These are phyloP conservation scores for Yarrowia sp. DNA, from an alignment of 805 yeast genomes.

Conservation along the genomic window DNA sequence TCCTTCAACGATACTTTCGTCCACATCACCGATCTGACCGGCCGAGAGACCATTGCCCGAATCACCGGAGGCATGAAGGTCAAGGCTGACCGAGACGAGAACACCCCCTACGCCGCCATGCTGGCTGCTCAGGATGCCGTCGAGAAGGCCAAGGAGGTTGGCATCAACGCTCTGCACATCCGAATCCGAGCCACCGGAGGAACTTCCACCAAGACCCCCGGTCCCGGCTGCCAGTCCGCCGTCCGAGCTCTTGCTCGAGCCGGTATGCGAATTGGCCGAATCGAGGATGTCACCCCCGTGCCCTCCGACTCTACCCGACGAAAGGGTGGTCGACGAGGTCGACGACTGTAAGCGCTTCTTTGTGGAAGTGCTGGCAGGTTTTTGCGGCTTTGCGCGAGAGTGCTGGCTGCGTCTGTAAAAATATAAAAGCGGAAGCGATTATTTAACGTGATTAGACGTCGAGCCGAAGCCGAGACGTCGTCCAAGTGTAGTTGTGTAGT, in stretches of 20 bases:
- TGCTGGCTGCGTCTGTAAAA: not conserved
- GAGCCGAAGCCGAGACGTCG: too few species aligned
- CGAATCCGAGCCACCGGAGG: conserved; percentile 99
- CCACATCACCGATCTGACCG: conserved; percentile 98
- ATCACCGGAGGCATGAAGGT: conserved; percentile 99
- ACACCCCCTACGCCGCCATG: conserved; percentile 99
- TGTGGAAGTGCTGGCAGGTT: not conserved
- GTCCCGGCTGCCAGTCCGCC: conserved; percentile 99
- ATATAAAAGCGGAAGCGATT: conserved; percentile 21
- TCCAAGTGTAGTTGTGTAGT: too few species aligned
- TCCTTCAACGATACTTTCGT: conserved; percentile 99
- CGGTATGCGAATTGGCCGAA: conserved; percentile 99
- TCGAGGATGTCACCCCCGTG: conserved; percentile 99
- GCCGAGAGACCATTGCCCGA: conserved; percentile 99
- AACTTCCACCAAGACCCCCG: conserved; percentile 99
- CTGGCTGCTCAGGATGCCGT: conserved; percentile 99
- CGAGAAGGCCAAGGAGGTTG: conserved; percentile 98
- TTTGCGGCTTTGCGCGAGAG: not conserved
- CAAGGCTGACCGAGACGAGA: conserved; percentile 99
- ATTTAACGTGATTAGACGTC: not conserved
- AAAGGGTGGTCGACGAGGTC: conserved; percentile 99
- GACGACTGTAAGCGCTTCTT: conserved; percentile 69
- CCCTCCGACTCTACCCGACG: conserved; percentile 99
- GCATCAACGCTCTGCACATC: conserved; percentile 99
- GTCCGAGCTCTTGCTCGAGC: conserved; percentile 99